Evolutionary conservation across 208 protist genomes (phyloP).

Genomic region (Porcisia hertigi): DNA sequence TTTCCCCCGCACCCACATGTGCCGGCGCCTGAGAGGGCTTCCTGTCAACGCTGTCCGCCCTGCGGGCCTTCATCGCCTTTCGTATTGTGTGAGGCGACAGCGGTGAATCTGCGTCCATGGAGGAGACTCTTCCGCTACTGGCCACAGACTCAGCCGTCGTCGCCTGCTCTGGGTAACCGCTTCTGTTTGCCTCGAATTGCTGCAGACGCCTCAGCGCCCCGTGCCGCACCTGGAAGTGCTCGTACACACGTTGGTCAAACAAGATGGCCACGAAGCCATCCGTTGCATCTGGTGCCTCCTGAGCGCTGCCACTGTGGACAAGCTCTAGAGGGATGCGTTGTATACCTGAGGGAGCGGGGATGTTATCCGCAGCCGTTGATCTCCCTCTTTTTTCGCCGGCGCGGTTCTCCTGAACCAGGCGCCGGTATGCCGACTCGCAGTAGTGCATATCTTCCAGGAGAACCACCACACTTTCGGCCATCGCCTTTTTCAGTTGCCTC

Average conservation of each 20-base stretch:
- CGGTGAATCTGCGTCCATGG: neutral
- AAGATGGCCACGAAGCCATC: conserved; percentile 80
- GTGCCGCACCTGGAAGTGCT: conserved; percentile 57
- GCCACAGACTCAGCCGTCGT: neutral
- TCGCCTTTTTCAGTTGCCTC: conserved; percentile 36
- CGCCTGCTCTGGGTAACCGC: neutral
- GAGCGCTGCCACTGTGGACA: conserved; percentile 27
- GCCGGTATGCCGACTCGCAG: conserved; percentile 71
- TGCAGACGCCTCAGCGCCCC: conserved; percentile 30
- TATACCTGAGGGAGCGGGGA: neutral
- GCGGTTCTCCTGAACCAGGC: conserved; percentile 41
- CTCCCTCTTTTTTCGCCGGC: neutral
- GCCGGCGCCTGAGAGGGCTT: neutral
- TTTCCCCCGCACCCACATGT: neutral
- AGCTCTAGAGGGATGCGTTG: conserved; percentile 21
- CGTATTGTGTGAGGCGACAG: neutral
- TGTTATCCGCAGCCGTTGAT: neutral
- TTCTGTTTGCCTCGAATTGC: conserved; percentile 4
- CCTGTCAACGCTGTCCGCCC: too few species aligned
- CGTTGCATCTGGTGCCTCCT: conserved; percentile 77
- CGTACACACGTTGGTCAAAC: conserved; percentile 77
- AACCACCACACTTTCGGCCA: conserved; percentile 51
- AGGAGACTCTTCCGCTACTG: neutral
- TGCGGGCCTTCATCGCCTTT: neutral
- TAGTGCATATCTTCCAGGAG: conserved; percentile 90